Evolutionary conservation across 192 early-diverging fungal species (phyloP).

Genomic region (Coemansia sp.): DNA sequence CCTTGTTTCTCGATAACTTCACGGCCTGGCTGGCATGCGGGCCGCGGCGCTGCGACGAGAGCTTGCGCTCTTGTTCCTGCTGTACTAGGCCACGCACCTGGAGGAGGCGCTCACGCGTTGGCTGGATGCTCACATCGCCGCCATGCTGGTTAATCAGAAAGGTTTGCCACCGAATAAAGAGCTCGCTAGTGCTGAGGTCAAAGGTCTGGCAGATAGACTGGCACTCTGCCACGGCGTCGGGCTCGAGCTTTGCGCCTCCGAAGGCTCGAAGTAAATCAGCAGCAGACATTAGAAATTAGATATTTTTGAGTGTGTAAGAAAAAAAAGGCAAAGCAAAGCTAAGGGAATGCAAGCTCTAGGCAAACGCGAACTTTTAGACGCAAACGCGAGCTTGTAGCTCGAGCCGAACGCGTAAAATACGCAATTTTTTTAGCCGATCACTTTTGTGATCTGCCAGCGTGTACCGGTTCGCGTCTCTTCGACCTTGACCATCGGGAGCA

Average conservation of each 20-base stretch:
- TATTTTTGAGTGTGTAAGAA: neutral
- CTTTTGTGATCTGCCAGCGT: slow-evolving; percentile 64
- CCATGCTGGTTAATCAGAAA: slow-evolving; percentile 49
- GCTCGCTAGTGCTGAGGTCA: slow-evolving; percentile 38
- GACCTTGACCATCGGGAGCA: slow-evolving; percentile 68
- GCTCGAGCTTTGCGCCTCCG: slow-evolving; percentile 32
- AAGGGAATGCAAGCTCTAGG: neutral
- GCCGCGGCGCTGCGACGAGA: slow-evolving; percentile 30
- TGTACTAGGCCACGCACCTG: slow-evolving; percentile 37
- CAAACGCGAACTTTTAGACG: neutral
- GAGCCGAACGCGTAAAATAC: neutral
- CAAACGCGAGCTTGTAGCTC: neutral
- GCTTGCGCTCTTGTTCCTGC: slow-evolving; percentile 42
- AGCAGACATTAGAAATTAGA: slow-evolving; percentile 16
- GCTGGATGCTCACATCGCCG: slow-evolving; percentile 35
- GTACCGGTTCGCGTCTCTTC: slow-evolving; percentile 65
- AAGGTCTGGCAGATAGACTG: slow-evolving; percentile 52
- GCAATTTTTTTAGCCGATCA: slow-evolving; percentile 34
- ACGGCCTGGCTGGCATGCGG: slow-evolving; percentile 18
- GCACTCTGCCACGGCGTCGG: slow-evolving; percentile 47
- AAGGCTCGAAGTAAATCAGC: slow-evolving; percentile 47
- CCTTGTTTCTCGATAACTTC: slow-evolving; percentile 47
- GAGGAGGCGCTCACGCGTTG: slow-evolving; percentile 54
- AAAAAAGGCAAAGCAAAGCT: neutral
- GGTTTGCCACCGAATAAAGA: slow-evolving; percentile 56